Evolutionary conservation across 352 stramenopile species (phyloP), one percentile per base, ranked within the genome.

Genomic region (Phytopythium vexans): DNA sequence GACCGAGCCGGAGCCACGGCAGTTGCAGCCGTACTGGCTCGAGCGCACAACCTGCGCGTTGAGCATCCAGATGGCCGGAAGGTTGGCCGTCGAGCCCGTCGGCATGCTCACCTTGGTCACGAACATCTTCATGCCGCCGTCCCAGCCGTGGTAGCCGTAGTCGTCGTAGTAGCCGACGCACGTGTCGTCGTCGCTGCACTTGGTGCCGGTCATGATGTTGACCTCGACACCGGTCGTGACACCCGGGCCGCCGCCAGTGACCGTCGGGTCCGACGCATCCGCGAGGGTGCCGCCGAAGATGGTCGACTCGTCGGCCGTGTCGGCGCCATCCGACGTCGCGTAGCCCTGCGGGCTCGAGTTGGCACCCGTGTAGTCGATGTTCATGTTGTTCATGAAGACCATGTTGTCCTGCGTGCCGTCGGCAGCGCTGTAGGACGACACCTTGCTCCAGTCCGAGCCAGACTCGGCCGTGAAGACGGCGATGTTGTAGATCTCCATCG

Each of bases 41-140:
- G 76, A 69, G 42, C 74, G 78, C 34, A 92, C 52, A 6, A 89
- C 66, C 64, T 89, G 82, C 1, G 78, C 77, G 50, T 89, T 89
- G 16, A 92, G 67, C 64, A 89, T 83, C 82, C 82, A 92, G 58
- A 92, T 88, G 32, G 77, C 82, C 12, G 79, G 82, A n/a, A 79
- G 60, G 61, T 90, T 82, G 1, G 61, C 74, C 4, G 59, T 63
- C 10, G 52, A 57, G 6, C 74, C 66, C 16, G 50, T 64, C 0
- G 72, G 75, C 77, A 92, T 89, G 48, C 68, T 58, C 8, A 88
- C 78, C 66, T 82, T 89, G 47, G 79, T 83, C 52, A 83, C 71
- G 47, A 92, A 92, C 70, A 92, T 76, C 62, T 88, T 92, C 62
- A 80, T 80, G 54, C 79, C 74, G n/a, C 78, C 70, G 40, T 74